phyloP scores from a whole-genome alignment of 2,329 filamentous ascomycete genomes.

The Rhinocladiella mackenziei region DNA sequence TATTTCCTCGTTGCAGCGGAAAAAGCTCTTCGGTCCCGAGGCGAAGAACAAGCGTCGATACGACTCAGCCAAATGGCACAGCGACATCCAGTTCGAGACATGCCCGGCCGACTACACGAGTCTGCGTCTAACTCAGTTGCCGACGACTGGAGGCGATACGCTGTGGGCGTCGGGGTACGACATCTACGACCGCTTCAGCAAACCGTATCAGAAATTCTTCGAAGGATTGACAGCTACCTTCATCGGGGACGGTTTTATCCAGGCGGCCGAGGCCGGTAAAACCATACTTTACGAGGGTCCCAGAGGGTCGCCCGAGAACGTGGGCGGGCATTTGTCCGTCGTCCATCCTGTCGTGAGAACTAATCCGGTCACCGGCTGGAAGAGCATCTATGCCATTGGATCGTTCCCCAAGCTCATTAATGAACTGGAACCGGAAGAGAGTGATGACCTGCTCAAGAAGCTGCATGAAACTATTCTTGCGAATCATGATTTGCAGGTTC shows the following conservation, averaged over 20 bases:
- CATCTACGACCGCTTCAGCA: conserved; percentile 57
- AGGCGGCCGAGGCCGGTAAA: conserved; percentile 40
- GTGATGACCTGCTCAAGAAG: conserved; percentile 41
- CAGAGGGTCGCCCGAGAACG: conserved; percentile 53
- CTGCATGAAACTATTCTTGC: conserved; percentile 43
- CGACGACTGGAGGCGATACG: conserved; percentile 55
- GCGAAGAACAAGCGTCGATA: conserved; percentile 37
- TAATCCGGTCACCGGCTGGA: conserved; percentile 63
- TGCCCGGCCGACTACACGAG: conserved; percentile 61
- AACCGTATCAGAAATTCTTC: conserved; percentile 55
- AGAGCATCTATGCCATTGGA: conserved; percentile 50
- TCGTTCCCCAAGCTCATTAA: conserved; percentile 43
- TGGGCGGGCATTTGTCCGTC: conserved; percentile 48
- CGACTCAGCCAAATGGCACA: conserved; percentile 49
- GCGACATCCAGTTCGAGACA: conserved; percentile 63
- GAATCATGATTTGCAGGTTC: conserved; percentile 51
- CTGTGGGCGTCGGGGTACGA: conserved; percentile 67
- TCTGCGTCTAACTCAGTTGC: conserved; percentile 55
- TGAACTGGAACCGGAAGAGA: conserved; percentile 43
- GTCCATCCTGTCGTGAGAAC: conserved; percentile 57
- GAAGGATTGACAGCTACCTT: conserved; percentile 56
- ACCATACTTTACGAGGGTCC: conserved; percentile 40
- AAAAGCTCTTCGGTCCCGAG: conserved; percentile 49
- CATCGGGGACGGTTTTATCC: conserved; percentile 49
- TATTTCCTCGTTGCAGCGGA: conserved; percentile 56